Percentiles rank a stretch among this genome's conserved stretches.
These are phyloP conservation scores for Isabelozyma pseudorhagii DNA, from an alignment of 805 yeast species.

Conservation along the genomic window DNA sequence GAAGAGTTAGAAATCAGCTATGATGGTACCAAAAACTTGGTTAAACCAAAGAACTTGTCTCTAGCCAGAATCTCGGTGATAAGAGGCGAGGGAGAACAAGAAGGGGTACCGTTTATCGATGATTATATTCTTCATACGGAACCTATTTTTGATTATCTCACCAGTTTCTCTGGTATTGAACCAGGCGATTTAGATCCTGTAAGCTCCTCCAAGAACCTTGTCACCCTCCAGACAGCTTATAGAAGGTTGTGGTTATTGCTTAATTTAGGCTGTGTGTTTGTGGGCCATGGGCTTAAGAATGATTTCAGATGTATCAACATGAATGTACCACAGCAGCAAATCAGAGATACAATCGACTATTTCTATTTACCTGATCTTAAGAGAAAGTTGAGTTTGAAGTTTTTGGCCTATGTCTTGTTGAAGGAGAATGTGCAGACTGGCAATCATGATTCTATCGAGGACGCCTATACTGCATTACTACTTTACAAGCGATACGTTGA, in stretches of 20 bases:
- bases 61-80: conserved; percentile 88
- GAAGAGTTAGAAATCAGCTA: conserved; percentile 77
- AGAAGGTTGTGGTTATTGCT: conserved; percentile 85
- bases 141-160: conserved; percentile 78
- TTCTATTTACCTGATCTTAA: conserved; percentile 73
- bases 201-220: conserved; percentile 64
- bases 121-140: conserved; percentile 80
- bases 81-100: conserved; percentile 58
- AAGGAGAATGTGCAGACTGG: conserved; percentile 80
- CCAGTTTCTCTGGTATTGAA: conserved; percentile 91
- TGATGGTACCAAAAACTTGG: conserved; percentile 64
- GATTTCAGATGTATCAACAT: conserved; percentile 93
- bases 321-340: conserved; percentile 80
- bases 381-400: conserved; percentile 79
- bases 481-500: conserved; percentile 72
- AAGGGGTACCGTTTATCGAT: conserved; percentile 83
- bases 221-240: conserved; percentile 78
- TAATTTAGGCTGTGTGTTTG: conserved; percentile 85
- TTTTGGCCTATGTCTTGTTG: conserved; percentile 76
- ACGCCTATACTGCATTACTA: conserved; percentile 81
- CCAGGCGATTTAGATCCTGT: conserved; percentile 82
- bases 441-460: conserved; percentile 96
- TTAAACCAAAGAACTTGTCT: conserved; percentile 72
- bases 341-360: conserved; percentile 82
- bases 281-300: conserved; percentile 89